Evolutionary conservation across 495 filamentous ascomycete species (phyloP), one percentile per base, ranked within the genome.

Genomic region (Xylaria venustula): DNA sequence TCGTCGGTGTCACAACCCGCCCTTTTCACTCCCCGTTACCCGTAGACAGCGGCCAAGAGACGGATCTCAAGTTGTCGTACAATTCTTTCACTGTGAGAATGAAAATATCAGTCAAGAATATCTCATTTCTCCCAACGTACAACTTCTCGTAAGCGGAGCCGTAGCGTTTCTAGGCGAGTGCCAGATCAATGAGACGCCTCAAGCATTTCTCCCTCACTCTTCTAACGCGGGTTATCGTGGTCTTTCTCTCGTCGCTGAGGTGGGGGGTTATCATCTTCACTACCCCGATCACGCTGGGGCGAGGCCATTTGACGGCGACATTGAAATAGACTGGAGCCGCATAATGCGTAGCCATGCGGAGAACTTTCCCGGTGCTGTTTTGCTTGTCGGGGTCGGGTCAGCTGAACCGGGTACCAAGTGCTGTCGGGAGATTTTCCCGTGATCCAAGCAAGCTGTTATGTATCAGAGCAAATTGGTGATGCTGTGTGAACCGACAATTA

Each of bases 81-180:
- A 42, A 11, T 57, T 57, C 34, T 57, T 36, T 30, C 7, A 48
- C 30, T 57, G 42, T 25, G 26, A 47, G 44, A 34, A 57, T 2
- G 1, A 37, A 9, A 57, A 36, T 34, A 12, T 57, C 20, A 42
- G 54, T 22, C 19, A 11, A 3, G 7, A 23, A 25, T 15, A 17
- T 19, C 30, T 47, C 12, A 19, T 42, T n/a, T 48, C 42, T 0
- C 54, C 54, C 2, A 14, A 36, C 17, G 5, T 46, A 1, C 22
- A n/a, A 1, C 19, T 23, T 12, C 42, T 62, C 9, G 2, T 52
- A n/a, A 56, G 52, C 30, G 53, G 30, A 4, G 46, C 45, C 19
- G 19, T 45, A 9, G 46, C 60, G 6, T 62, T 62, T 46, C 12
- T 62, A 25, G 61, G 54, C 15, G 54, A 63, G 15, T 53, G 40